These are phyloP conservation scores for Pelargonium citronellum DNA, from an alignment of 441 rosid genomes.

Conservation along the genomic window DNA sequence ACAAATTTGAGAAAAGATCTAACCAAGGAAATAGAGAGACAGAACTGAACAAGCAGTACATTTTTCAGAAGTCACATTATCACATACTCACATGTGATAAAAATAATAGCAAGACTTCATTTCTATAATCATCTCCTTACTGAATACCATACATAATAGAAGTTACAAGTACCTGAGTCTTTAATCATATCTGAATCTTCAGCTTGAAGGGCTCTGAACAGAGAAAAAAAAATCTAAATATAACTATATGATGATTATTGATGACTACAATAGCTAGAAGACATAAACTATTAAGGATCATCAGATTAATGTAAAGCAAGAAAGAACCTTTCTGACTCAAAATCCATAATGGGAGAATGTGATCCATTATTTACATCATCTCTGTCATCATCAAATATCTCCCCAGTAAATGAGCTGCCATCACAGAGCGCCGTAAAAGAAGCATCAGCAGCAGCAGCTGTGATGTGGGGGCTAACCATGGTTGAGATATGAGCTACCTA, in stretches of 20 bases:
- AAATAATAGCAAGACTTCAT: neutral
- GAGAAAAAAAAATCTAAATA: conserved; percentile 16
- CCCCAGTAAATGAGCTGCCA: conserved; percentile 65
- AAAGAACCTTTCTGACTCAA: conserved; percentile 41
- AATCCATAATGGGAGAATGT: conserved; percentile 24
- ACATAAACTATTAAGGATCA: neutral
- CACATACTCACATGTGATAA: neutral
- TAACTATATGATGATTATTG: neutral
- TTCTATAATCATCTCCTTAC: neutral
- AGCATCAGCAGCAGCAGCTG: conserved; percentile 76
- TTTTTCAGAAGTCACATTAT: neutral
- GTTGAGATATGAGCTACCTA: conserved; percentile 63
- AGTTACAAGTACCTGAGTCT: conserved; percentile 38
- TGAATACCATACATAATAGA: neutral
- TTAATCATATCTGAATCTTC: conserved; percentile 43
- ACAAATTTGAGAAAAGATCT: neutral
- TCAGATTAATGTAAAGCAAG: conserved; percentile 4
- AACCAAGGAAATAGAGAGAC: neutral
- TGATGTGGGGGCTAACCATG: conserved; percentile 52
- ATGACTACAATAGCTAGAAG: conserved; percentile 7
- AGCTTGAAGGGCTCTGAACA: conserved; percentile 34
- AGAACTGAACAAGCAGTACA: neutral
- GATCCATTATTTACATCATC: conserved; percentile 28
- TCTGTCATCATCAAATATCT: conserved; percentile 41
- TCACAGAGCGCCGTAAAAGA: conserved; percentile 68